Evolutionary conservation across 441 rosid species (phyloP).

Genomic region (Gossypium trilobum): DNA sequence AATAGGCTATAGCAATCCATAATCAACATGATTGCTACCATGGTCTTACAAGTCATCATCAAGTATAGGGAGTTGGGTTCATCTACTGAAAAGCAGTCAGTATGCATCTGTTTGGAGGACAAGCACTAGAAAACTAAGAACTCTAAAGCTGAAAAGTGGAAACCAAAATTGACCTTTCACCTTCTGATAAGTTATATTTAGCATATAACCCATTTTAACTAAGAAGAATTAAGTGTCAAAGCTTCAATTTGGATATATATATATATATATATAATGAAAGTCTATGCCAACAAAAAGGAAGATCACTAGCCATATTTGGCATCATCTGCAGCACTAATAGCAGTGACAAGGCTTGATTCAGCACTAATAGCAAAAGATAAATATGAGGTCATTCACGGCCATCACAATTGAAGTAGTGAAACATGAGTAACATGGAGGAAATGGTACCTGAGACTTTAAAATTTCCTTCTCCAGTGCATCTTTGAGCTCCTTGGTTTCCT

Average conservation of each 20-base stretch:
- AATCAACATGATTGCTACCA: background rate
- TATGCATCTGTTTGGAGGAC: background rate
- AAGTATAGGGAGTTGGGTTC: background rate
- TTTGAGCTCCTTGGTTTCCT: slow-evolving; percentile 74
- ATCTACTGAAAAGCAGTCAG: background rate
- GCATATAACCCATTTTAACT: background rate
- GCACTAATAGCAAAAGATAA: background rate
- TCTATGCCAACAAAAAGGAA: background rate
- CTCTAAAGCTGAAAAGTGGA: background rate
- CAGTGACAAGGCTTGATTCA: background rate
- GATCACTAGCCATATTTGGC: background rate
- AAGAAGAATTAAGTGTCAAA: background rate
- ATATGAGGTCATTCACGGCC: background rate
- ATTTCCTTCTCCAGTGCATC: slow-evolving; percentile 62
- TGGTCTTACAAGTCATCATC: background rate
- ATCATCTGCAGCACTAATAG: background rate
- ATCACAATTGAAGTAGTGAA: background rate
- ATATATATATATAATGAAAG: background rate
- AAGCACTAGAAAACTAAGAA: background rate
- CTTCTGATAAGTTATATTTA: background rate
- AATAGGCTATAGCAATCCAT: background rate
- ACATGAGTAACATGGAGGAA: slow-evolving; percentile 9
- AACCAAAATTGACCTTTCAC: background rate
- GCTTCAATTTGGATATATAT: background rate
- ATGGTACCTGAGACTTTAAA: slow-evolving; percentile 52